phyloP scores from a whole-genome alignment of 1,284 basidiomycete species.

The Trametes polyzona region DNA sequence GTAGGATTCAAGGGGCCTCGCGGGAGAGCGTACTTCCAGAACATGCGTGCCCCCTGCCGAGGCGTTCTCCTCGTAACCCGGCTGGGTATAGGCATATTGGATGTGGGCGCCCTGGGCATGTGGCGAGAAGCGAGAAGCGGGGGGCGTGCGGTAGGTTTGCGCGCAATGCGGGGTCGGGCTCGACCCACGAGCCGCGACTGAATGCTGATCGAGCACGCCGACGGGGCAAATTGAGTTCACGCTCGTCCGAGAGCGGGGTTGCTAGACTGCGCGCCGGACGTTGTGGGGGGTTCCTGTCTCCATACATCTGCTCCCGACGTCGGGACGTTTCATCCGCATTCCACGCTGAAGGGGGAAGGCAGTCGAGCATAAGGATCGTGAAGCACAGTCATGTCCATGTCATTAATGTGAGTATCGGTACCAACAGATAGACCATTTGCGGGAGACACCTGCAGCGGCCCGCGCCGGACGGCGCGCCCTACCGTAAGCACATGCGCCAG shows the following conservation, averaged over 20 bases:
- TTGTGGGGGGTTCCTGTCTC: no score
- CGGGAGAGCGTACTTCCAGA: not conserved
- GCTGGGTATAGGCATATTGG: slow-evolving; percentile 14
- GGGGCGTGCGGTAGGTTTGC: not conserved
- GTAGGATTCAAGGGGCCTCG: not conserved
- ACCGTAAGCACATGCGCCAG: slow-evolving; percentile 2
- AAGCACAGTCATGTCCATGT: not conserved
- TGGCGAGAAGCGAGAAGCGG: not conserved
- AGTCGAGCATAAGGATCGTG: not conserved
- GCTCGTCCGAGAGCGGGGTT: not conserved
- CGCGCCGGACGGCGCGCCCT: slow-evolving; percentile 1
- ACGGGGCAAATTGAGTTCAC: slow-evolving; percentile 4
- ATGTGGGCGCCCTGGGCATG: slow-evolving; percentile 9
- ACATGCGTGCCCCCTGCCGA: not conserved
- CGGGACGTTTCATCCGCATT: no score
- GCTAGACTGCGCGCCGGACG: slow-evolving; percentile 6
- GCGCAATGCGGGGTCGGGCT: not conserved
- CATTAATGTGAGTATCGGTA: no score
- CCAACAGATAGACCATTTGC: no score
- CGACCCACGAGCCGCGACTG: no score
- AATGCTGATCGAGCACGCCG: slow-evolving; percentile 8
- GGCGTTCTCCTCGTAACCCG: not conserved
- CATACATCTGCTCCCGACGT: no score
- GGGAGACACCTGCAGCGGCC: slow-evolving; percentile 9
- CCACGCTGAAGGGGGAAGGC: no score